Conservation (phyloP, 495 filamentous ascomycete genomes). For the Xylaria intraflava region DNA sequence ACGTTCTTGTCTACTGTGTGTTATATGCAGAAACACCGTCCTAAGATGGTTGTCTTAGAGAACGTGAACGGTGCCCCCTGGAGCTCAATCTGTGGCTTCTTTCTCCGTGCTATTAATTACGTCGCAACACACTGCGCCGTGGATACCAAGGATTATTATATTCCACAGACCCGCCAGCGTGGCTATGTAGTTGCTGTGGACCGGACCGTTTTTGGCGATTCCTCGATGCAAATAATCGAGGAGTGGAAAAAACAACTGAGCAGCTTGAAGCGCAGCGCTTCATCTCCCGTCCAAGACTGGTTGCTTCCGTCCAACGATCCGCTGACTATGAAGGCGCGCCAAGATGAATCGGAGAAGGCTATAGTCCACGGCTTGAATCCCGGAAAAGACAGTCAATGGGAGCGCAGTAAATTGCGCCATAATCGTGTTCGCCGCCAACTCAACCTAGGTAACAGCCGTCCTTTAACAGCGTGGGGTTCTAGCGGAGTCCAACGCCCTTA, state of each 20-base stretch:
- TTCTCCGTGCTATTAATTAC: slow-evolving; percentile 53
- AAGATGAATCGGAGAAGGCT: slow-evolving; percentile 32
- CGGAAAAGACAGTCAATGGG: slow-evolving; percentile 44
- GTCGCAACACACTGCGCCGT: slow-evolving; percentile 35
- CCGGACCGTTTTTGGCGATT: slow-evolving; percentile 20
- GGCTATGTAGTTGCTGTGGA: slow-evolving; percentile 67
- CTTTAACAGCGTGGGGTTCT: slow-evolving; percentile 52
- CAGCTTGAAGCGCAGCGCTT: slow-evolving; percentile 51
- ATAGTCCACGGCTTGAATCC: slow-evolving; percentile 13
- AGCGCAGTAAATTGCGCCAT: slow-evolving; percentile 51
- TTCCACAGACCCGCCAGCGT: slow-evolving; percentile 71
- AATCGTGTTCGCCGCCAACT: slow-evolving; percentile 39
- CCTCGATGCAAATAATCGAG: neutral
- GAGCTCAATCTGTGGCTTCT: slow-evolving; percentile 40
- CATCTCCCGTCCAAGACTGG: slow-evolving; percentile 57
- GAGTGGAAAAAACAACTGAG: slow-evolving; percentile 28
- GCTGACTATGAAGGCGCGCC: slow-evolving; percentile 43
- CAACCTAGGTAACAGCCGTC: slow-evolving; percentile 45
- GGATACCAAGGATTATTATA: slow-evolving; percentile 70
- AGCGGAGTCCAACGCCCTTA: slow-evolving; percentile 46
- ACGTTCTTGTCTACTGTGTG: slow-evolving; percentile 60
- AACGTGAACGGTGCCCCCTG: slow-evolving; percentile 65
- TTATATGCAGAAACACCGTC: slow-evolving; percentile 51
- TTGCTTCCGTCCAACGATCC: slow-evolving; percentile 53
- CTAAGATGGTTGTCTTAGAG: slow-evolving; percentile 65